phyloP scores from a whole-genome alignment of 768 basidiomycete genomes.

The Melanogaster broomeanus region DNA sequence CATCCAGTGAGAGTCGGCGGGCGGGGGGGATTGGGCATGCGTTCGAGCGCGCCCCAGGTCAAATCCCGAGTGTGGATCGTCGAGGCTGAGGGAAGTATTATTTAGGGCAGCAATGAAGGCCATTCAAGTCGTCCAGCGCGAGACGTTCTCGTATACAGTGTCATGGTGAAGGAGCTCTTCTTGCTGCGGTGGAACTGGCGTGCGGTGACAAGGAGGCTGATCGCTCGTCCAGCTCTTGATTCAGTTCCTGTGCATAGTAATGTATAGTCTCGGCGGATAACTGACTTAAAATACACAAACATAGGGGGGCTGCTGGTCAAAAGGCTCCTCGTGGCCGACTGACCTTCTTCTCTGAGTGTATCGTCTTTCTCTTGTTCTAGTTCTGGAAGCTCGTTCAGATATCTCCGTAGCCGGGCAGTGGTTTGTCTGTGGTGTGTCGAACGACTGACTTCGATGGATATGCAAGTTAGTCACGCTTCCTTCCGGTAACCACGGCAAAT shows the following conservation, averaged over 20 bases:
- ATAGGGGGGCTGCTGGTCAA: too few relatives aligned
- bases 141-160: background rate
- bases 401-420: background rate
- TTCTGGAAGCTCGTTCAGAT: background rate
- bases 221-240: background rate
- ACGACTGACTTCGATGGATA: background rate
- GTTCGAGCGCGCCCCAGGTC: background rate
- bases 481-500: too few relatives aligned
- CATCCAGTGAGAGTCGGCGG: background rate
- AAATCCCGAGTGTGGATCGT: background rate
- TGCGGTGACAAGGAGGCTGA: background rate
- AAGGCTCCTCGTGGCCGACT: too few relatives aligned
- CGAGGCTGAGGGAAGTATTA: background rate
- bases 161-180: background rate
- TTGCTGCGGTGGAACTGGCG: background rate
- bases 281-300: too few relatives aligned
- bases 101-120: background rate
- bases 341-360: too few relatives aligned
- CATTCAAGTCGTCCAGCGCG: background rate
- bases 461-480: too few relatives aligned
- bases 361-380: background rate
- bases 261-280: too few relatives aligned
- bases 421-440: background rate
- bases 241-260: too few relatives aligned
- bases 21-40: constrained; percentile 1